These are phyloP conservation scores for Russula lepida DNA, from an alignment of 768 basidiomycete genomes.

Conservation along the genomic window DNA sequence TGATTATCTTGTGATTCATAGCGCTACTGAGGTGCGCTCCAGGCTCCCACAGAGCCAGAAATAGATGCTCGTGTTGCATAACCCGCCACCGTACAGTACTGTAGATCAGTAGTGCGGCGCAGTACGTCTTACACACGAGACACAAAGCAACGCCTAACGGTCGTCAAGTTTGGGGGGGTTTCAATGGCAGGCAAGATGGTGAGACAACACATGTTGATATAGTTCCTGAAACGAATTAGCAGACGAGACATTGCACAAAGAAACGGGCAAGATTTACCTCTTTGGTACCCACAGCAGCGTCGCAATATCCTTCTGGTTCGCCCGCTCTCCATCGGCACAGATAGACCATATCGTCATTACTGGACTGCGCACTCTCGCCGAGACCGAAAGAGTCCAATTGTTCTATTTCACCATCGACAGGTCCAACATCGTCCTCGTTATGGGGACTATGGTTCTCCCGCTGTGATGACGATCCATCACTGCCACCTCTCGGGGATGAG, in stretches of 20 bases:
- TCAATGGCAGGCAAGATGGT: constrained; percentile 14
- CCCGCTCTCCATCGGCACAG: constrained; percentile 14
- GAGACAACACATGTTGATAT: constrained; percentile 8
- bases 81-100: background rate
- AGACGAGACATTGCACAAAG: background rate
- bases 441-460: background rate
- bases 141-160: background rate
- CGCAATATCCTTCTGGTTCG: background rate
- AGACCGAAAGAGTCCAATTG: background rate
- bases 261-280: background rate
- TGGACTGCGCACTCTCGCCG: background rate
- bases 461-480: background rate
- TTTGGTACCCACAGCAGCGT: background rate
- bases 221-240: constrained; percentile 7
- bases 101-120: background rate
- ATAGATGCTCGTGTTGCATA: background rate
- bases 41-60: background rate
- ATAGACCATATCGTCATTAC: constrained; percentile 9
- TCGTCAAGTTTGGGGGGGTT: background rate
- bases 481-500: background rate
- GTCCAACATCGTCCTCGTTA: background rate
- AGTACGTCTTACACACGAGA: background rate
- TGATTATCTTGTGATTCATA: background rate
- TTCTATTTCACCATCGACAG: background rate
- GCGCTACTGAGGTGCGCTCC: background rate